Evolutionary conservation across 768 basidiomycete genomes (phyloP), one percentile per base, ranked within the genome.

Genomic region (Serendipita sp.): DNA sequence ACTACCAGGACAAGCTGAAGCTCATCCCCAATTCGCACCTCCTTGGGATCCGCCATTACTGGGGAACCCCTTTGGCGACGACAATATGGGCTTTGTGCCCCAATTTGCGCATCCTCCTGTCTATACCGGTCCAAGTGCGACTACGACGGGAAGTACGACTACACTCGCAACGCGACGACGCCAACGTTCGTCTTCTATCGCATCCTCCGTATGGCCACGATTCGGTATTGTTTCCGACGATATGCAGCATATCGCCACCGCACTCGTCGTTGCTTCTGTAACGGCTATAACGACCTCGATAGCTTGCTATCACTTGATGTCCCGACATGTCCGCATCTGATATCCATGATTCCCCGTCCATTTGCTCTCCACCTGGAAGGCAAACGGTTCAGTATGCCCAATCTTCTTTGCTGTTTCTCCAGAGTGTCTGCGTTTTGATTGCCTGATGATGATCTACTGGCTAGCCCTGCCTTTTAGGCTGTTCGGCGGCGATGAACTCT

Each of bases 231-330:
- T n/a, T n/a, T 37, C 55, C 27, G 55, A 60, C 27, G 18, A n/a
- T n/a, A 34, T 60, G 27, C 27, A 60, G 55, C 16, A 37, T 18
- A 36, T 60, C 8, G 36, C 55, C 5, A 60, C 27, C 8, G 36
- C 34, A 10, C 55, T 60, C 29, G 27, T 60, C 55, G 36, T 60
- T 8, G 55, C 55, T 10, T 60, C 55, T 31, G 55, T 34, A 27
- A 60, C 55, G 29, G 55, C 55, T 60, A 10, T 60, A n/a, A 60
- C 36, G 55, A 60, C 55, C 55, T 60, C 55, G 55, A 37, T 60
- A 60, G 36, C 55, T 23, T 60, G 55, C 55, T 60, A 60, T 37
- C 55, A 60, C 55, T 29, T 60, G 29, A n/a, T 60, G 23, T 60
- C 55, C 10, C 55, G 55, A 60, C 55, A 60, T 29, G 33, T 60